Conservation (phyloP, 208 protist species). For the Herpetomonas samuelpessoai region DNA sequence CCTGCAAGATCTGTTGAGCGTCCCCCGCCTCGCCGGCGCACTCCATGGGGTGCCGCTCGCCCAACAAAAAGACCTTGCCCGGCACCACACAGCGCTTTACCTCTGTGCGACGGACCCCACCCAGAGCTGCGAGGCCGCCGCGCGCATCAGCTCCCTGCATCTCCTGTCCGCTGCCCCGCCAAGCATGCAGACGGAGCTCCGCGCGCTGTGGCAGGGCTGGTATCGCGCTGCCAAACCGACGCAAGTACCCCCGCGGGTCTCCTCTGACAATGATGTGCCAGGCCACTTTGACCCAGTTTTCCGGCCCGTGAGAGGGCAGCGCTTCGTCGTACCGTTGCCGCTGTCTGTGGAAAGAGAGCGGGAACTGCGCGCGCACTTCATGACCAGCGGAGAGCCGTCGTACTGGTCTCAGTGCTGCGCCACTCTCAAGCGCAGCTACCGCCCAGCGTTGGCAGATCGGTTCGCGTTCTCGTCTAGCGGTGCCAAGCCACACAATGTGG, state of each 20-base stretch:
- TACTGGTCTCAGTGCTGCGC: not conserved
- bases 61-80: not conserved
- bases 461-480: not conserved
- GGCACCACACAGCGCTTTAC: slow-evolving; percentile 12
- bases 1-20: not conserved
- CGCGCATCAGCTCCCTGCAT: not conserved
- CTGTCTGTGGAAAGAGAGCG: not conserved
- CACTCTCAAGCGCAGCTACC: not conserved
- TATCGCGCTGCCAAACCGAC: no score
- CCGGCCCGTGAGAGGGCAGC: not conserved
- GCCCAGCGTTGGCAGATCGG: no score
- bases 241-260: no score
- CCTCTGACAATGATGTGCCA: no score
- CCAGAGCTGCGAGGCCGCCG: slow-evolving; percentile 8
- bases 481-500: not conserved
- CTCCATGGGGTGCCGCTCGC: not conserved
- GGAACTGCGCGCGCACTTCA: slow-evolving; percentile 1
- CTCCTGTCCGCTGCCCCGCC: slow-evolving; percentile 1
- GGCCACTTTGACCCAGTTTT: no score
- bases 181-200: not conserved
- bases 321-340: not conserved
- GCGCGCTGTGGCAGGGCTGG: slow-evolving; percentile 3
- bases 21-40: not conserved
- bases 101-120: slow-evolving; percentile 24
- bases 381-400: not conserved